A percentile compares a stretch with the other conserved stretches of the same genome.
phyloP scores from a whole-genome alignment of 208 protist genomes.

The Balamuthia mandrillaris region DNA sequence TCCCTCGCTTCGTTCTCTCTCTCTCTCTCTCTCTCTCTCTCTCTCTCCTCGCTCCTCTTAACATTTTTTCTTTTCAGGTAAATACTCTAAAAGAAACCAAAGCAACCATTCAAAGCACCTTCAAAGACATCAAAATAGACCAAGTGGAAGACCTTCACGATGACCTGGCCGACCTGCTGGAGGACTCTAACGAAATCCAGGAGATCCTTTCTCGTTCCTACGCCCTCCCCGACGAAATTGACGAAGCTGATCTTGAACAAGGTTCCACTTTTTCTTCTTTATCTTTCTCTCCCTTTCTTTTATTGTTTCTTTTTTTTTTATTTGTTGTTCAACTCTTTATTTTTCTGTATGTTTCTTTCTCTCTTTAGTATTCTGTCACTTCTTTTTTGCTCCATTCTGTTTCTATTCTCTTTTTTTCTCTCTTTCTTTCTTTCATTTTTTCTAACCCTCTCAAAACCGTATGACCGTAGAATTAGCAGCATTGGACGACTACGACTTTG shows the following conservation, averaged over 20 bases:
- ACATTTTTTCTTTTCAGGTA: conserved; percentile 36
- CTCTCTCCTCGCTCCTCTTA: background rate
- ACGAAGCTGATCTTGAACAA: conserved; percentile 66
- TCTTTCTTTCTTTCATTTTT: no score
- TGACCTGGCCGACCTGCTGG: conserved; percentile 67
- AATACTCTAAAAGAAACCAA: conserved; percentile 63
- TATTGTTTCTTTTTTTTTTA: no score
- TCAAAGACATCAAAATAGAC: conserved; percentile 66
- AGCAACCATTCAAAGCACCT: conserved; percentile 58
- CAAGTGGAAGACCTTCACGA: conserved; percentile 64
- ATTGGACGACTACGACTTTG: no score
- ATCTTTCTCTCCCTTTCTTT: no score
- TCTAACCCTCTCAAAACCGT: no score
- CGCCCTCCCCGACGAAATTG: conserved; percentile 55
- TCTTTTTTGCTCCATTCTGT: no score
- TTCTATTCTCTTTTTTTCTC: no score
- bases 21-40: background rate
- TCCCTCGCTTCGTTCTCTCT: conserved; percentile 35
- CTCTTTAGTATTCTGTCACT: no score
- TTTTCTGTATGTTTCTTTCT: background rate
- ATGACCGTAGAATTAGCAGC: no score
- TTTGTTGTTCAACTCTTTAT: background rate
- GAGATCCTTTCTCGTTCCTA: conserved; percentile 63
- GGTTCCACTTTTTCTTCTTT: background rate
- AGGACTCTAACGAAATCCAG: conserved; percentile 65